Base-by-base conservation (phyloP, 345 rosid genomes). In the Lepidium sativum region DNA sequence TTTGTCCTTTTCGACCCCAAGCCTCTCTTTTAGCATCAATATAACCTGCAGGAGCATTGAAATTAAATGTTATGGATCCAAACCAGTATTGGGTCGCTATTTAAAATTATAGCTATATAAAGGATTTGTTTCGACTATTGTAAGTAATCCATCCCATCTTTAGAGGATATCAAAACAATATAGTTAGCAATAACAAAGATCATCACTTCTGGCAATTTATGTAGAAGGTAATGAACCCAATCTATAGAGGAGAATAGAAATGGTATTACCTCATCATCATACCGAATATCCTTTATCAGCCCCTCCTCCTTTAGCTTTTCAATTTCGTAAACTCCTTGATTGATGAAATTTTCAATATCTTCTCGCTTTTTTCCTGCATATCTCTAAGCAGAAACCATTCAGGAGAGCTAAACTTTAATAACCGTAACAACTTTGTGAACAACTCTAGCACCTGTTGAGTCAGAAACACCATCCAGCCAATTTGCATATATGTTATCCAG, bases 231-330 rank as follows among this genome's bases (percentile, higher is more conserved):
- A n/a, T 43, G 35, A 65, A 16, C 44, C 25, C 41, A 16, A 49
- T 32, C 54, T 38, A 42, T 27, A 39, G 33, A 53, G 15, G 49
- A 42, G 29, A 42, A 34, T 13, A 4, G 23, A 49, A 23, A 23
- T 57, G n/a, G 23, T 33, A 15, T 54, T 77, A 89, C 98, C 98
- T 92, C 94, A 71, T 92, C 98, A 60, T 92, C 98, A 67, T 92
- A 92, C 11, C 37, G 75, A 55, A 86, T 77, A 70, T 84, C 78
- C 23, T 91, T 89, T 76, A 92, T 86, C 73, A 85, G 80, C 54
- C 98, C 96, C 69, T 84, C 92, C 76, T 89, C 92, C 78, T 87
- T 92, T 41, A 92, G 79, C 80, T 80, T 84, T 66, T 89, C 96
- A 47, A 89, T 81, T 69, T 92, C 73, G 77, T 81, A 92, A 58